Evolutionary conservation across 2,329 filamentous ascomycete genomes (phyloP), one percentile per base, ranked within the genome.

Genomic region (Venturiaceae sp.): DNA sequence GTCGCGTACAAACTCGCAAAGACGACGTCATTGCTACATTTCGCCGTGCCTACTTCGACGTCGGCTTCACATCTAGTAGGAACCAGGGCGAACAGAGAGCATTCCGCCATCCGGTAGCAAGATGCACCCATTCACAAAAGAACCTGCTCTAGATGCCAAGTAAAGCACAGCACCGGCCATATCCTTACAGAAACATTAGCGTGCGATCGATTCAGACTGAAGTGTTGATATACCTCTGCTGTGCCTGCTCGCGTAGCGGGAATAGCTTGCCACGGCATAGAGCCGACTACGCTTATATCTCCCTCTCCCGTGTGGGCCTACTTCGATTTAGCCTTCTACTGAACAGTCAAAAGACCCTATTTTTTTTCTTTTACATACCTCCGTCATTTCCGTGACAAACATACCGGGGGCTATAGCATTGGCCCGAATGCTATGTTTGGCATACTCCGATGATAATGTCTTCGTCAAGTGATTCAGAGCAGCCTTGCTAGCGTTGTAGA

Each of bases 141-240:
- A 72, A 1, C 78, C 79, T 3, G 74, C 76, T 39, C 75, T 77
- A 3, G 75, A 74, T 6, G 79, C 74, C 56, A 83, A 67, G 60
- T 79, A 83, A 36, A 81, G 59, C 2, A 80, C 70, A n/a, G 78
- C 68, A 19, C 75, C 78, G 0, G 74, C 74, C 37, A 82, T 70
- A 61, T 82, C 79, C 46, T 82, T 71, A 60, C 83, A 77, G 39
- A 79, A 76, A 1, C 85, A n/a, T 85, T 61, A 80, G 76, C 47
- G 84, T 75, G 39, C 79, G 78, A 19, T 83, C 71, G 0, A 85
- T 85, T 46, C 85, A 75, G 55, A 75, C 67, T 1, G 70, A 70
- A 61, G 71, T 76, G 16, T 74, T 75, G 71, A 70, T 69, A 1
- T 74, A 74, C 50, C 70, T 50, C 44, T 11, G 67, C 62, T 5